Evolutionary conservation across 2,329 filamentous ascomycete genomes (phyloP).

Genomic region (Epichloe sp.): DNA sequence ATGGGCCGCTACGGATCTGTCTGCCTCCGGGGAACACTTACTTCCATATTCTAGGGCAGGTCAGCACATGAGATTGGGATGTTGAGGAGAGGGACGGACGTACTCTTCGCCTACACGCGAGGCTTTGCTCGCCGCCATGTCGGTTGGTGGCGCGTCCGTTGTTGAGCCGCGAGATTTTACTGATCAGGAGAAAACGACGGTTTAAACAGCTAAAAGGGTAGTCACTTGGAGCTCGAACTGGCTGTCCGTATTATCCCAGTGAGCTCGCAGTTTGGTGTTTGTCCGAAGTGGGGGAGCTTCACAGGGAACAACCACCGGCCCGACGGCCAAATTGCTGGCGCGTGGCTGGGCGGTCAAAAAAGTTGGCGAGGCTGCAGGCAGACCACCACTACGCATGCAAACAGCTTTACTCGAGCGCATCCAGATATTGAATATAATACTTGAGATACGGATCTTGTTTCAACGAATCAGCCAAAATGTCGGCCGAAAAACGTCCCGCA

Average conservation of each 20-base stretch:
- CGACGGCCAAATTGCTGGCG: constrained; percentile 17
- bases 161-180: background rate
- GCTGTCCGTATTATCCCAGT: background rate
- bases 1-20: background rate
- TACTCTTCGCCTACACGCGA: constrained; percentile 51
- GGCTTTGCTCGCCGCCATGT: constrained; percentile 48
- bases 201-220: background rate
- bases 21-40: constrained; percentile 34
- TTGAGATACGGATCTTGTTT: background rate
- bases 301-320: constrained; percentile 21
- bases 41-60: constrained; percentile 73
- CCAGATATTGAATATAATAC: background rate
- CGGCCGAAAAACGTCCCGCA: constrained; percentile 84
- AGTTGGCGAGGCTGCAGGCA: too few species aligned
- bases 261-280: background rate
- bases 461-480: constrained; percentile 44
- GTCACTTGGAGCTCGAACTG: background rate
- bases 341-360: too few species aligned
- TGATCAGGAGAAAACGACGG: background rate
- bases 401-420: background rate
- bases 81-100: constrained; percentile 14
- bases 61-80: constrained; percentile 11
- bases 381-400: background rate
- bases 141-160: background rate
- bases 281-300: background rate